Evolutionary conservation across 768 basidiomycete genomes (phyloP), one percentile per base, ranked within the genome.

Genomic region (Termitomyces sp.): DNA sequence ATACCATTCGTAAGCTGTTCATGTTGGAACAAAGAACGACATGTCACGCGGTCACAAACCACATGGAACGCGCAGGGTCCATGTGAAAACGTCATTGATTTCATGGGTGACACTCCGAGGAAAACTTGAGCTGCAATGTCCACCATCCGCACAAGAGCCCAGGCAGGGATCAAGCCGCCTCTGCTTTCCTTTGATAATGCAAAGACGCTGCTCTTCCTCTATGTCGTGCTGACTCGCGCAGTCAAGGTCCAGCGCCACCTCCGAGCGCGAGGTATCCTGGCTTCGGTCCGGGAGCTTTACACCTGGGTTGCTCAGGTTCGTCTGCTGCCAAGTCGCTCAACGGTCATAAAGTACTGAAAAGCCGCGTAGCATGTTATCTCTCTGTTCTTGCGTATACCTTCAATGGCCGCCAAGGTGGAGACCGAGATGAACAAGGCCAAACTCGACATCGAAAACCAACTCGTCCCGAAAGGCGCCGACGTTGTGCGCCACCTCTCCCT

Each of bases 401-500:
- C 81, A 0, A 79, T 80, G 32, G 79, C 77, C 60, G 72, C 75
- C 63, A 86, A 85, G 58, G 81, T 94, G 26, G 77, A 81, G 14
- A 67, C 71, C 1, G 83, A 92, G 66, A 79, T 94, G 76, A 78
- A 71, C 49, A 77, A 83, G 61, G 87, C 87, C 4, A 84, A 78
- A 59, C 69, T 76, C 12, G 81, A 85, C 40, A 85, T 94, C 46
- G 85, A 90, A 66, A 74, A 74, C 62, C 83, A 81, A 60, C 79
- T 94, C 42, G 73, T 92, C 1, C 87, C 87, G 0, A 78, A 83
- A 52, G 87, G 83, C 1, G 75, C 79, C 3, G 75, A 78, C 20
- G 82, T 92, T 6, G 75, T 80, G 1, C 80, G 89, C 4, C 83
- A 93, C 66, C 77, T 90, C 1, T 63, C 80, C 2, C 74, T 94